These are phyloP conservation scores for Stipa capillata DNA, from an alignment of 176 grass and related monocot species.

Conservation along the genomic window DNA sequence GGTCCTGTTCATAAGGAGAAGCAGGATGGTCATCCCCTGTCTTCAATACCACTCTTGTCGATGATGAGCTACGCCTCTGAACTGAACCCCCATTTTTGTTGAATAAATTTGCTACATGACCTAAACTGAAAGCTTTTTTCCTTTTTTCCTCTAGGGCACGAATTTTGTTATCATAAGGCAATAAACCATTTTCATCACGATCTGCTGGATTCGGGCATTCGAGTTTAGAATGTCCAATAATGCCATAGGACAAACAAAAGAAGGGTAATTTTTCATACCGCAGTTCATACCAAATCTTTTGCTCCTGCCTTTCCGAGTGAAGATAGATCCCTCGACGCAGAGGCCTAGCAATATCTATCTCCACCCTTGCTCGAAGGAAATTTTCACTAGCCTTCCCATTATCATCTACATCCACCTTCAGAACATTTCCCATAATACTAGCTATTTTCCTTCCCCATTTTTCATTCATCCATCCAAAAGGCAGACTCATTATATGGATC, in stretches of 20 bases:
- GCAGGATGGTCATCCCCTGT: too few relatives aligned
- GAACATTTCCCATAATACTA: not conserved
- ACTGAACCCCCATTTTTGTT: not conserved
- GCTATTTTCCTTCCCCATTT: not conserved
- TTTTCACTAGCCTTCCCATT: not conserved
- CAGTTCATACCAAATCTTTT: not conserved
- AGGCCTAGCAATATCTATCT: not conserved
- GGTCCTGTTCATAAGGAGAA: too few relatives aligned
- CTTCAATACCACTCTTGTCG: too few relatives aligned
- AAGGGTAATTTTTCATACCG: not conserved
- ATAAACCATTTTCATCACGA: not conserved
- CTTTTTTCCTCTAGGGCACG: not conserved
- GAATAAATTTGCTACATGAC: too few relatives aligned
- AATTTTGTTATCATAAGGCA: not conserved
- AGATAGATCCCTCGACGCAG: not conserved
- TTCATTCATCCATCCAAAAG: not conserved
- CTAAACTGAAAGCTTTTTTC: not conserved
- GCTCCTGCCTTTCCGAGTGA: not conserved
- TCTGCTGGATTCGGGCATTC: not conserved
- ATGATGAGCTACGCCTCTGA: too few relatives aligned
- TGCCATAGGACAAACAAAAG: not conserved
- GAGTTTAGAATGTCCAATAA: not conserved
- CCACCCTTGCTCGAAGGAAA: not conserved
- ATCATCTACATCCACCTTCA: not conserved
- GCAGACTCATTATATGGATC: not conserved